phyloP scores from a whole-genome alignment of 192 early-diverging fungal genomes.

The Cladochytrium replicatum region DNA sequence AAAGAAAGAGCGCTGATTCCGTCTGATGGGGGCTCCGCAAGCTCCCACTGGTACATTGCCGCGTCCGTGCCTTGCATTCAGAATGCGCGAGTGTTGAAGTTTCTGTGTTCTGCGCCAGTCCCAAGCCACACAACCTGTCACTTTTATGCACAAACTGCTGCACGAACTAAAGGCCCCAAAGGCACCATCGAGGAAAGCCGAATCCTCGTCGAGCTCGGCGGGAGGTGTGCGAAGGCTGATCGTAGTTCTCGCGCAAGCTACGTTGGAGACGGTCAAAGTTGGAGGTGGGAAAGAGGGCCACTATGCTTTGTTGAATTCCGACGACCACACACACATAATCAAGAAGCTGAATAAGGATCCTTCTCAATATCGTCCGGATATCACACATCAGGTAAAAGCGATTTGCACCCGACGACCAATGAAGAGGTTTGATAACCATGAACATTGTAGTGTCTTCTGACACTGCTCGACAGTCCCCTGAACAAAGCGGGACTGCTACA shows the following conservation, averaged over 20 bases:
- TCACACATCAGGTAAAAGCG: constrained; percentile 76
- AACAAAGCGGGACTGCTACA: constrained; percentile 98
- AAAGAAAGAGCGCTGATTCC: constrained; percentile 73
- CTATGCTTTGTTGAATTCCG: constrained; percentile 91
- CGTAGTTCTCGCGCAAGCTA: constrained; percentile 84
- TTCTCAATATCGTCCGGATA: constrained; percentile 82
- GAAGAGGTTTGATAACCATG: not conserved
- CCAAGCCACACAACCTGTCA: no score
- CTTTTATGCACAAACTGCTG: no score
- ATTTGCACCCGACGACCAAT: not conserved
- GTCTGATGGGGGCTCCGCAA: constrained; percentile 75
- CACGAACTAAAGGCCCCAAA: constrained; percentile 44
- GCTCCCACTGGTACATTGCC: no score
- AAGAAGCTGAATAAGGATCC: constrained; percentile 71
- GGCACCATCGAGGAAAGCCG: constrained; percentile 76
- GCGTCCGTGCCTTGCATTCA: no score
- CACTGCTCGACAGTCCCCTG: constrained; percentile 91
- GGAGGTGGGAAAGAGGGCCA: constrained; percentile 50
- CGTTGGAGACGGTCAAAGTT: constrained; percentile 86
- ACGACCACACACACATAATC: constrained; percentile 87
- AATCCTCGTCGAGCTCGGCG: constrained; percentile 58
- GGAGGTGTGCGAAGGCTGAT: constrained; percentile 71
- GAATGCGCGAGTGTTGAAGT: no score
- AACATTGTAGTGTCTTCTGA: constrained; percentile 68
- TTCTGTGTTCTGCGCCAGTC: no score